Conservation (phyloP, 257 asterid genomes). For the Solanum chiquidenum region DNA sequence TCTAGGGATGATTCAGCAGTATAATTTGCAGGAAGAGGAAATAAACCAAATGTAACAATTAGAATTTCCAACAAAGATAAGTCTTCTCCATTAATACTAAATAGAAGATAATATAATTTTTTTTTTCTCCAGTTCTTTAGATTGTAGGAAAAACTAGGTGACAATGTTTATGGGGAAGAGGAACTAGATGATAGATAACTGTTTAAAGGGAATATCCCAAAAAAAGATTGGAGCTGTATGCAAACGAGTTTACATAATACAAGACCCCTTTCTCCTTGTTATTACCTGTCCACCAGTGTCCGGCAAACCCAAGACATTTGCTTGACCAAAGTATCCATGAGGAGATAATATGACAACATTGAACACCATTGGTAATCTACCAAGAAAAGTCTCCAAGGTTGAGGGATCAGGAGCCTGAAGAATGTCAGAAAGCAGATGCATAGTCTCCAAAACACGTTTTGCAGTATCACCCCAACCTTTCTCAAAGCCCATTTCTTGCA, state of each 20-base stretch:
- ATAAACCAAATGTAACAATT: not conserved
- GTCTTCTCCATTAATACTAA: not conserved
- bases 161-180: not conserved
- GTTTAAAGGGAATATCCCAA: not conserved
- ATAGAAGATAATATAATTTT: not conserved
- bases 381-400: slow-evolving; percentile 77
- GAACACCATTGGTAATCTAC: slow-evolving; percentile 94
- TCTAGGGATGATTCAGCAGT: not conserved
- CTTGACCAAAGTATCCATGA: slow-evolving; percentile 98
- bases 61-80: not conserved
- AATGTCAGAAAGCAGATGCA: slow-evolving; percentile 86
- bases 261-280: not conserved
- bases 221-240: not conserved
- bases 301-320: slow-evolving; percentile 94
- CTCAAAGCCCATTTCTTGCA: slow-evolving; percentile 97
- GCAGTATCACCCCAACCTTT: slow-evolving; percentile 99
- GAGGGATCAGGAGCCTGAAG: slow-evolving; percentile 97
- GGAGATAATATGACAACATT: slow-evolving; percentile 80
- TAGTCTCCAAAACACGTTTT: slow-evolving; percentile 53
- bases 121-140: not conserved
- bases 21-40: not conserved
- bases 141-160: not conserved
- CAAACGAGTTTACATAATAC: not conserved
- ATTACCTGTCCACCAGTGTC: slow-evolving; percentile 99
- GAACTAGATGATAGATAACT: not conserved